Evolutionary conservation across 2,329 filamentous ascomycete genomes (phyloP).

Genomic region (Amylocarpus encephaloides): DNA sequence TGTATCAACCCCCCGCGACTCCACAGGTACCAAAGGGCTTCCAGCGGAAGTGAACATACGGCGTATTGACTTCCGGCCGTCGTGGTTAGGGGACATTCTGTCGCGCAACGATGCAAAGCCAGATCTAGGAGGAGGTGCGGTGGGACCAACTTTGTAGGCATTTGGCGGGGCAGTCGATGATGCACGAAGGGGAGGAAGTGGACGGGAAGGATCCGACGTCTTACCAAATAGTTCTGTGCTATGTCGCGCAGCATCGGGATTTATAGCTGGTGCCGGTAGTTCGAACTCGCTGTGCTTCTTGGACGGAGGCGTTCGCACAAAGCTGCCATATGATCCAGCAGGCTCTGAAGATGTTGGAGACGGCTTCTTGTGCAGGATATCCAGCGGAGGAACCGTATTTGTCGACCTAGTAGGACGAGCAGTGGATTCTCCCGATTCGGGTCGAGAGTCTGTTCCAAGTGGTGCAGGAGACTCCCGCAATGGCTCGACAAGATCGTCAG

Average conservation of each 20-base stretch:
- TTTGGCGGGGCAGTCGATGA: conserved; percentile 22
- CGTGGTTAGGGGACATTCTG: conserved; percentile 15
- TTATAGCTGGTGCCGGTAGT: conserved; percentile 52
- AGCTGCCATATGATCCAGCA: conserved; percentile 54
- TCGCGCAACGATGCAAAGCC: conserved; percentile 23
- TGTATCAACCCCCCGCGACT: conserved; percentile 38
- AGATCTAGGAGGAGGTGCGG: conserved; percentile 20
- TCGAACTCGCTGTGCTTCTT: conserved; percentile 39
- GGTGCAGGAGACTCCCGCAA: conserved; percentile 18
- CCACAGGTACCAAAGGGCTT: conserved; percentile 34
- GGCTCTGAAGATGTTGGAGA: conserved; percentile 5
- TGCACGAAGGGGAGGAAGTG: conserved; percentile 5
- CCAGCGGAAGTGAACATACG: conserved; percentile 23
- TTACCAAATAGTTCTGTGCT: not conserved
- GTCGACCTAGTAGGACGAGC: conserved; percentile 10
- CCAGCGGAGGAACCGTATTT: conserved; percentile 31
- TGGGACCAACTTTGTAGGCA: conserved; percentile 39
- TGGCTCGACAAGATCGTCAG: conserved; percentile 11
- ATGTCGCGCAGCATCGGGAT: conserved; percentile 5
- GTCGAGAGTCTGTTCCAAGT: conserved; percentile 19
- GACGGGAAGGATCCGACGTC: not conserved
- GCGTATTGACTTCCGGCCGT: conserved; percentile 19
- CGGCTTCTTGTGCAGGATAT: conserved; percentile 27
- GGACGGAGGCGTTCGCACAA: conserved; percentile 47
- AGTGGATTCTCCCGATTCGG: conserved; percentile 15